Percentiles rank a stretch among this genome's conserved stretches.
Conservation (phyloP, 495 filamentous ascomycete species). For the Podospora anserina region DNA sequence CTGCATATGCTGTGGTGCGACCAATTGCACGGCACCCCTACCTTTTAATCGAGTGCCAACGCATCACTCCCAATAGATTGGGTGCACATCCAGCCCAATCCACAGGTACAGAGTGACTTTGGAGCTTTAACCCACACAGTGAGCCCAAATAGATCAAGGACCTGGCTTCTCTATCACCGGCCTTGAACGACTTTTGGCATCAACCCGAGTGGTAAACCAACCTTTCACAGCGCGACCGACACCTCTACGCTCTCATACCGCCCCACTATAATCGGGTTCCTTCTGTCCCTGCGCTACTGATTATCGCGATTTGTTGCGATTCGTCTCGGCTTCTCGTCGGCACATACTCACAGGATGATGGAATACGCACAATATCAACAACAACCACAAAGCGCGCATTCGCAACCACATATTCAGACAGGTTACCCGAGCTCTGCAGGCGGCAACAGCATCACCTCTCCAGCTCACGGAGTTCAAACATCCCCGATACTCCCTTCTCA, state of each 20-base stretch:
- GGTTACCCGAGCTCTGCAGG: slow-evolving; percentile 53
- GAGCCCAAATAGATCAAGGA: slow-evolving; percentile 35
- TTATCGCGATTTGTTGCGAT: slow-evolving; percentile 22
- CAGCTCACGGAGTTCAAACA: slow-evolving; percentile 54
- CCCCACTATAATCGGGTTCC: slow-evolving; percentile 15
- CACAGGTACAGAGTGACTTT: slow-evolving; percentile 48
- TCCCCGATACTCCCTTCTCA: slow-evolving; percentile 63
- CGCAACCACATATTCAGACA: slow-evolving; percentile 37
- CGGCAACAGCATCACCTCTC: slow-evolving; percentile 60
- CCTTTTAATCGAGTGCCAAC: slow-evolving; percentile 54
- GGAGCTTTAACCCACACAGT: slow-evolving; percentile 39
- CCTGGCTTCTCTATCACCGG: slow-evolving; percentile 31
- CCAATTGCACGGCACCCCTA: slow-evolving; percentile 49
- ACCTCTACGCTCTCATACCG: slow-evolving; percentile 17
- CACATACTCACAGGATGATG: slow-evolving; percentile 51
- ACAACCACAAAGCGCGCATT: slow-evolving; percentile 57
- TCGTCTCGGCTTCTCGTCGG: slow-evolving; percentile 23
- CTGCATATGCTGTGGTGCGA: slow-evolving; percentile 57
- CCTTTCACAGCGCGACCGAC: slow-evolving; percentile 16
- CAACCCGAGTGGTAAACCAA: slow-evolving; percentile 24
- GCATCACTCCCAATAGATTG: slow-evolving; percentile 58
- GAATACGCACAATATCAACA: slow-evolving; percentile 69
- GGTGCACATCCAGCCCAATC: slow-evolving; percentile 51
- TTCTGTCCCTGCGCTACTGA: slow-evolving; percentile 6
- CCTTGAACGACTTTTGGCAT: slow-evolving; percentile 20